A percentile compares a stretch with the other conserved stretches of the same genome.
Evolutionary conservation across 2,329 filamentous ascomycete genomes (phyloP).

Genomic region (Metarhizium guizhouense): DNA sequence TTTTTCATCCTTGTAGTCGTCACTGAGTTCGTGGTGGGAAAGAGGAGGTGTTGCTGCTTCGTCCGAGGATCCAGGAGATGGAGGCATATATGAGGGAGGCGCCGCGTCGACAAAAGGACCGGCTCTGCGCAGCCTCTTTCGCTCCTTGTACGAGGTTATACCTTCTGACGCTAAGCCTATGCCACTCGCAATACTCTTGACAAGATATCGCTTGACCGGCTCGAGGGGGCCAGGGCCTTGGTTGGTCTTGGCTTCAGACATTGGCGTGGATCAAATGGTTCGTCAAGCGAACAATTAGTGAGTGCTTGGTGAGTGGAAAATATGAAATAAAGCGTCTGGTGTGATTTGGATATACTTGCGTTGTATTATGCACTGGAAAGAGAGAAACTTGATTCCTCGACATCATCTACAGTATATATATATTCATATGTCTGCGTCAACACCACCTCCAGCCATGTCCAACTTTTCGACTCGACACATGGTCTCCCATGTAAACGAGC

Average conservation of each 20-base stretch:
- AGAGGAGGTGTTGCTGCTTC: neutral
- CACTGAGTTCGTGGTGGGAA: neutral
- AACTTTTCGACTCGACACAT: neutral
- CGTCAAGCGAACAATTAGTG: neutral
- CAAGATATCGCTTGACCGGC: slow-evolving; percentile 1
- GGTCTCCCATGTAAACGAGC: neutral
- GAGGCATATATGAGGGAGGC: neutral
- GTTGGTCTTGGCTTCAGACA: neutral
- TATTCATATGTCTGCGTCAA: too few species aligned
- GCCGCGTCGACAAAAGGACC: neutral
- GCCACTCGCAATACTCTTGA: neutral
- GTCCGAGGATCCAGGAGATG: neutral
- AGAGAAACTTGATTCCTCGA: neutral
- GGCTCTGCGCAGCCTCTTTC: neutral
- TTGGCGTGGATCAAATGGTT: neutral
- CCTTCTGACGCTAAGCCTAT: neutral
- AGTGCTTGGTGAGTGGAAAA: neutral
- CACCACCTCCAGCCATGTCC: neutral
- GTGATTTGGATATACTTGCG: too few species aligned
- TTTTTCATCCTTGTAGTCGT: neutral
- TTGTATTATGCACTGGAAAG: neutral
- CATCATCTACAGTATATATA: neutral
- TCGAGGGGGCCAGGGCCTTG: neutral
- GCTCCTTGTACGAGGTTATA: neutral
- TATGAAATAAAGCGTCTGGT: neutral